Conservation (phyloP, 2,329 filamentous ascomycete species). For the Xylaria sp. region DNA sequence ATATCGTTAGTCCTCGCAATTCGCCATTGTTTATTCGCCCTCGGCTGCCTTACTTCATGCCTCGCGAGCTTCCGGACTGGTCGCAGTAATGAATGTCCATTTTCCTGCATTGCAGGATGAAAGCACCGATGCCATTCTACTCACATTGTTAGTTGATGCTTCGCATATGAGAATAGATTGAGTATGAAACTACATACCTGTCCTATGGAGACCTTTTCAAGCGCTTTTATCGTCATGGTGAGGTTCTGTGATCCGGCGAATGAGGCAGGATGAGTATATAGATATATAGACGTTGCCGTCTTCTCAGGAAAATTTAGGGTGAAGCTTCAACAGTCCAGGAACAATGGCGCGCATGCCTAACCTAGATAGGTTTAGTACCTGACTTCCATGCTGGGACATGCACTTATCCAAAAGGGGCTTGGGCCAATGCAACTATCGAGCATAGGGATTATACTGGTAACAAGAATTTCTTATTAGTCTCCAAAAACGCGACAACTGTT, state of each 20-base stretch:
- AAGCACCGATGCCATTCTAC: constrained; percentile 95
- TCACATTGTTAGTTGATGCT: constrained; percentile 7
- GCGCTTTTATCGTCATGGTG: constrained; percentile 67
- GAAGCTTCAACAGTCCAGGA: constrained; percentile 9
- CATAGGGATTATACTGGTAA: constrained; percentile 11
- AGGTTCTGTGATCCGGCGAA: constrained; percentile 47
- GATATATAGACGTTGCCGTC: neutral
- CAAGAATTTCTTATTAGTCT: constrained; percentile 33
- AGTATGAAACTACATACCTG: constrained; percentile 56
- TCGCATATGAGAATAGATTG: neutral
- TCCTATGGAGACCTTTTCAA: constrained; percentile 64
- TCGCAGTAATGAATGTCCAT: constrained; percentile 98
- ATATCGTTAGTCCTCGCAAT: constrained; percentile 43
- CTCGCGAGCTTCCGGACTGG: constrained; percentile 89
- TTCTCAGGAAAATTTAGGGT: constrained; percentile 39
- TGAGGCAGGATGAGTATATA: neutral
- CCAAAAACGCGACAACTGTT: constrained; percentile 44
- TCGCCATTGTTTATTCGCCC: neutral
- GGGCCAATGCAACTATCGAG: neutral
- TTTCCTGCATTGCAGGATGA: constrained; percentile 96
- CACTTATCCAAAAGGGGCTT: neutral
- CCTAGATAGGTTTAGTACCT: neutral
- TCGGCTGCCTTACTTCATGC: constrained; percentile 79
- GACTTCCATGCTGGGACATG: neutral
- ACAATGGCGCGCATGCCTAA: neutral